Base-by-base conservation (phyloP, 176 grass and related monocot genomes). In the Cenchrus purpureus region DNA sequence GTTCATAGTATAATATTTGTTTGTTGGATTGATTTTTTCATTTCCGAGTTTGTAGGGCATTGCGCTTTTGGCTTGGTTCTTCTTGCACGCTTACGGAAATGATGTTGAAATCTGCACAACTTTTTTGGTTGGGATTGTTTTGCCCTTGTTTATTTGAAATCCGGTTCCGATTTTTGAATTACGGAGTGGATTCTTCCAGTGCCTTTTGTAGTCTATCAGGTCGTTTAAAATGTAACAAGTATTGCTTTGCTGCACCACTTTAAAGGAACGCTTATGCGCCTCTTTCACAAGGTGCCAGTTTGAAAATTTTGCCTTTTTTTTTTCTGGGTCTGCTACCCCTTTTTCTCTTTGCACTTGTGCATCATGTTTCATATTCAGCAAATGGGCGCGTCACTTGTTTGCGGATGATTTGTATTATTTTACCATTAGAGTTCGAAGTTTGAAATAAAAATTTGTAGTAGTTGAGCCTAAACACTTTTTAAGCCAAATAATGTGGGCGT, bases 171-270 rank as follows among this genome's bases (percentile, higher is more conserved):
- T 54, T 40, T 58, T 8, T 57, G 12, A 81, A 59, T 19, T 59
- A 11, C 74, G 61, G 10, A 68, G 17, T 45, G 22, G 12, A 50
- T 68, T 43, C 15, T 66, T 48, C 12, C 2, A 29, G 17, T 19
- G 10, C 19, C 31, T 31, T 73, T 44, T 52, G 17, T 66, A 13
- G 48, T 15, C 48, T 17, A 29, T 55, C 10, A 71, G 17, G 12
- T 79, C 43, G 71, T 51, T 62, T 86, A 28, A 86, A 72, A 32
- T 56, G 16, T 50, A 68, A 12, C 44, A 50, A 57, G 60, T 31
- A 1, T 59, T 50, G 44, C 28, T 61, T 40, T 77, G 31, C 34
- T 87, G 52, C 10, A 64, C 64, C 14, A 4, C 6, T 82, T 75
- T 17, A 25, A 40, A 4, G 7, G 28, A 76, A 13, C 4, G 12